phyloP scores from a whole-genome alignment of 2,329 filamentous ascomycete genomes.

The Colletotrichum chrysophilum region DNA sequence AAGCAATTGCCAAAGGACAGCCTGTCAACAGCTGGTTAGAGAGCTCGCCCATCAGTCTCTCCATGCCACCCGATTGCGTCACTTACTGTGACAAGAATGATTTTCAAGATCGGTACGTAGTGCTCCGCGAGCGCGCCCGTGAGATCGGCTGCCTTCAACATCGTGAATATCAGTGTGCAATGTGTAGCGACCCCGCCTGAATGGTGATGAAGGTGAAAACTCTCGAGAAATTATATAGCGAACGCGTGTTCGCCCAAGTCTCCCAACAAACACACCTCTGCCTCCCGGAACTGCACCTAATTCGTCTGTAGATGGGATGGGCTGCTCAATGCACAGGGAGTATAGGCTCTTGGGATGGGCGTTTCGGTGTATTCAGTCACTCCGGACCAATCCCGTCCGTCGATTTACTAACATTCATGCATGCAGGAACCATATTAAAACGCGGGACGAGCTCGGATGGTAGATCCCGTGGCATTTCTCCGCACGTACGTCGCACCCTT shows the following conservation, averaged over 20 bases:
- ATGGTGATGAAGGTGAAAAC: neutral
- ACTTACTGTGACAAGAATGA: neutral
- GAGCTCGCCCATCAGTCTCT: neutral
- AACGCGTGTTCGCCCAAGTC: neutral
- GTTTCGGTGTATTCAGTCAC: neutral
- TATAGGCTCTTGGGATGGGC: neutral
- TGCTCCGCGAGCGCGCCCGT: neutral
- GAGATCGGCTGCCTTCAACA: neutral
- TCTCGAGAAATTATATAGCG: neutral
- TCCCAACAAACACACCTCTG: neutral
- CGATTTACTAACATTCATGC: neutral
- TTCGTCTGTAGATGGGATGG: neutral
- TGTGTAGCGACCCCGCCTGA: neutral
- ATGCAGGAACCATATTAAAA: neutral
- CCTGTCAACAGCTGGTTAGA: neutral
- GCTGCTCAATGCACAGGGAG: neutral
- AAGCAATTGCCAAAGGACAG: neutral
- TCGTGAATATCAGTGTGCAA: too few relatives aligned
- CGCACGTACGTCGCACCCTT: neutral
- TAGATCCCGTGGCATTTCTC: neutral
- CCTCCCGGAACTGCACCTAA: neutral
- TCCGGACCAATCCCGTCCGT: neutral
- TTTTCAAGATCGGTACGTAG: neutral
- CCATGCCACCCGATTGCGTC: fast-evolving
- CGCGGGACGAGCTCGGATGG: neutral